These are phyloP conservation scores for Tanacetum coccineum DNA, from an alignment of 129 eudicot genomes.

Conservation along the genomic window DNA sequence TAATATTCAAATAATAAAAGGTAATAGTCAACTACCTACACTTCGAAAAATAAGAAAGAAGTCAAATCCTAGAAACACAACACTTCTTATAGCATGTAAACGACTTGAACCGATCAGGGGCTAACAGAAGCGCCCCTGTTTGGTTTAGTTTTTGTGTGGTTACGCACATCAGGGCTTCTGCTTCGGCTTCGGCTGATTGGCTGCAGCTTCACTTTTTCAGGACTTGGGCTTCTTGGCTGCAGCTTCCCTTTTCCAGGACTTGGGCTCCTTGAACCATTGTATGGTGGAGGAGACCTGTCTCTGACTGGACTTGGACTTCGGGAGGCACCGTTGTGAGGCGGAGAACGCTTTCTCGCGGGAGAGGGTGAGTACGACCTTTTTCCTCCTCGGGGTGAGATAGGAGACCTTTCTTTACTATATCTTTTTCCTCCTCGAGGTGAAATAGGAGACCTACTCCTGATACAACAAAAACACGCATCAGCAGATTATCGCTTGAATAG, in stretches of 20 bases:
- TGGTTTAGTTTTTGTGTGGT: conserved; percentile 15
- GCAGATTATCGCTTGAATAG: background rate
- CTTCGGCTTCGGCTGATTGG: conserved; percentile 5
- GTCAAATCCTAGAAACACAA: conserved; percentile 15
- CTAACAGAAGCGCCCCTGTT: conserved; percentile 24
- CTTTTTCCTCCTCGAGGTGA: conserved; percentile 25
- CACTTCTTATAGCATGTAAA: background rate
- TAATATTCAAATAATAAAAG: no score
- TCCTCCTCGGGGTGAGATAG: conserved; percentile 21
- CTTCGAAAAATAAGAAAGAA: background rate
- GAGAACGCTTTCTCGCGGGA: conserved; percentile 25
- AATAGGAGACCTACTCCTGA: conserved; percentile 3
- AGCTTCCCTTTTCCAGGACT: conserved; percentile 18
- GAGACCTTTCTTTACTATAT: conserved; percentile 14
- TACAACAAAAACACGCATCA: background rate
- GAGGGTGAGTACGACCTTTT: conserved; percentile 19
- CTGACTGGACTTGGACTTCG: conserved; percentile 19
- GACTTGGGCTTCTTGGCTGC: background rate
- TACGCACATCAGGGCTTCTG: conserved; percentile 15
- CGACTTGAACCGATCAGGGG: conserved; percentile 6
- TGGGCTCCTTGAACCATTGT: conserved; percentile 23
- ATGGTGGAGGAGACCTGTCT: conserved; percentile 25
- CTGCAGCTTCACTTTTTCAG: no score
- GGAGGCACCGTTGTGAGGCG: conserved; percentile 22
- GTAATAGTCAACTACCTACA: no score